Conservation (phyloP, 495 filamentous ascomycete genomes). For the Wilcoxina mikolae region DNA sequence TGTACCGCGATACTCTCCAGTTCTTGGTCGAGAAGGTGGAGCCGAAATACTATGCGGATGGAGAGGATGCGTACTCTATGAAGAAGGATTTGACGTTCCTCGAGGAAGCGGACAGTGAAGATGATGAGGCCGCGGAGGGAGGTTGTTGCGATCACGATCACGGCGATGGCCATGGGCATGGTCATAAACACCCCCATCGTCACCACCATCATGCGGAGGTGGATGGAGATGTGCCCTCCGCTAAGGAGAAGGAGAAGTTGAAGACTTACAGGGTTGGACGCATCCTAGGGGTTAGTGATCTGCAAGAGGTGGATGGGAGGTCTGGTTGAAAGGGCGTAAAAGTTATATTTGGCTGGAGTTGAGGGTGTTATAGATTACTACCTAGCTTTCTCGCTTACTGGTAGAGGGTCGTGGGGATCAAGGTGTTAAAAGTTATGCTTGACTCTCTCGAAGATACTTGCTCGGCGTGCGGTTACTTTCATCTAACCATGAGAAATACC, state of each 20-base stretch:
- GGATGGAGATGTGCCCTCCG: constrained; percentile 41
- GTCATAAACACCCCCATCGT: constrained; percentile 12
- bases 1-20: constrained; percentile 85
- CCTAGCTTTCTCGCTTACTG: no score
- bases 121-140: constrained; percentile 32
- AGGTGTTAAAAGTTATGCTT: no score
- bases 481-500: no score
- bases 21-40: constrained; percentile 87
- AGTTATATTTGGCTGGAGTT: no score
- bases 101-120: constrained; percentile 33
- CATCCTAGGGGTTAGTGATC: constrained; percentile 63
- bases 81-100: constrained; percentile 61
- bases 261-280: constrained; percentile 63
- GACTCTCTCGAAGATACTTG: no score
- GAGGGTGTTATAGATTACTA: no score
- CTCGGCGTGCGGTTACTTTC: no score
- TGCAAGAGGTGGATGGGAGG: constrained; percentile 68
- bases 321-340: neutral
- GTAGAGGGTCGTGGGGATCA: no score
- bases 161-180: constrained; percentile 10
- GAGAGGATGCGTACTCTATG: constrained; percentile 94
- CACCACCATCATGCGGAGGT: constrained; percentile 30
- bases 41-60: constrained; percentile 92
- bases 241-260: constrained; percentile 27
- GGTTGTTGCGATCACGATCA: constrained; percentile 21